Percentiles rank a stretch among this genome's conserved stretches.
Conservation (phyloP, 306 rosid species). For the Cucurbita maxima region DNA sequence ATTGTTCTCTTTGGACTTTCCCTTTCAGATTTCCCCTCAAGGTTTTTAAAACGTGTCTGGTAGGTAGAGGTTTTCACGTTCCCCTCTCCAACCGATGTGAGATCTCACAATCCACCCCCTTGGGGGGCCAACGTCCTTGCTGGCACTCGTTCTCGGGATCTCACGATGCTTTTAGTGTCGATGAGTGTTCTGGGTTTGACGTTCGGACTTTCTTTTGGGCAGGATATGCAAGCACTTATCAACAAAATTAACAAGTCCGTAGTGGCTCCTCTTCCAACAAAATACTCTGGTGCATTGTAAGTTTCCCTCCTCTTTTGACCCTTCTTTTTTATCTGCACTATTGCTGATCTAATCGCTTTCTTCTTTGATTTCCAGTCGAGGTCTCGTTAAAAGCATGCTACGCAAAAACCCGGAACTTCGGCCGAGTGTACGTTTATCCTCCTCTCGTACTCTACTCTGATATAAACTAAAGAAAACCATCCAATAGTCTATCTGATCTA, state of each 20-base stretch:
- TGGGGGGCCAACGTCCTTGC: too few relatives aligned
- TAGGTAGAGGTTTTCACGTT: too few relatives aligned
- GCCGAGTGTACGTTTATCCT: constrained; percentile 70
- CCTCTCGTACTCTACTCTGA: constrained; percentile 8
- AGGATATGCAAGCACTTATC: constrained; percentile 97
- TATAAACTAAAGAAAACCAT: neutral
- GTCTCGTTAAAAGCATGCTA: constrained; percentile 93
- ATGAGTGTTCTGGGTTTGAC: neutral
- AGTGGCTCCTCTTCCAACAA: constrained; percentile 93
- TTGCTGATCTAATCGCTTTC: neutral
- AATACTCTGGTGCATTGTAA: constrained; percentile 86
- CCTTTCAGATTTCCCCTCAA: too few relatives aligned
- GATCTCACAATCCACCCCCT: too few relatives aligned
- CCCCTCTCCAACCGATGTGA: too few relatives aligned
- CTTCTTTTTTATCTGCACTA: neutral
- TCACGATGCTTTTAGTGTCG: too few relatives aligned
- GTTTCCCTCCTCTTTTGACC: constrained; percentile 12
- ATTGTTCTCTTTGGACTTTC: too few relatives aligned
- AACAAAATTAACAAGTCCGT: constrained; percentile 88
- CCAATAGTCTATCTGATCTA: neutral
- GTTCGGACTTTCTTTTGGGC: constrained; percentile 22
- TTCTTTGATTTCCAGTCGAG: constrained; percentile 55
- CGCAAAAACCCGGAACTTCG: constrained; percentile 97
- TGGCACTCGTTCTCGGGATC: too few relatives aligned
- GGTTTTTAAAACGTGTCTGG: too few relatives aligned